Conservation (phyloP, 2,329 filamentous ascomycete species). For the Plenodomus biglobosus region DNA sequence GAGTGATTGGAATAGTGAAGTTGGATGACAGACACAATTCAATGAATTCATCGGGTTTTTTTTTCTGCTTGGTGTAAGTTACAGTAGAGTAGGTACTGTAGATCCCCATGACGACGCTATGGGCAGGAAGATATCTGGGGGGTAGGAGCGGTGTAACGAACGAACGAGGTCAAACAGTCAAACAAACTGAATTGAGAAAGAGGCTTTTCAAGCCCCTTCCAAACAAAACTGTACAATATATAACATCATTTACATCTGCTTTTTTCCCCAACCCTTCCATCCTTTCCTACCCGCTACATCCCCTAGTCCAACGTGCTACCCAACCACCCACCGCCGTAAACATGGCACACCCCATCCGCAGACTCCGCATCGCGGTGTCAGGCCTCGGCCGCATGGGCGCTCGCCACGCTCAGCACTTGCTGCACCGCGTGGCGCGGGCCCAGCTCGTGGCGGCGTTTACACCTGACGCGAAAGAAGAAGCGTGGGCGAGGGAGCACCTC, state of each 20-base stretch:
- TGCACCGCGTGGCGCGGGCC: constrained; percentile 50
- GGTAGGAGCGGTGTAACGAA: constrained; percentile 5
- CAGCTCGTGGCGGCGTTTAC: constrained; percentile 53
- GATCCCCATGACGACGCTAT: constrained; percentile 23
- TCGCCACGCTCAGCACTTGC: constrained; percentile 52
- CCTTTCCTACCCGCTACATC: no score
- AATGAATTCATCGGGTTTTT: no score
- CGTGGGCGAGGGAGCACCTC: constrained; percentile 55
- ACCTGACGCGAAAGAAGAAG: constrained; percentile 46
- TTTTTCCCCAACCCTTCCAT: neutral
- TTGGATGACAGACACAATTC: no score
- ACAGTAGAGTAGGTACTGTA: no score
- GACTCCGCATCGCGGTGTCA: constrained; percentile 49
- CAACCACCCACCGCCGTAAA: constrained; percentile 10
- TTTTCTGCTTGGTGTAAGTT: no score
- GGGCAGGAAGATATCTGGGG: constrained; percentile 14
- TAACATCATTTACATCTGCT: neutral
- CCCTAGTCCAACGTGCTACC: no score
- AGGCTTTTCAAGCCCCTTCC: no score
- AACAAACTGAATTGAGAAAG: no score
- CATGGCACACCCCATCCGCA: constrained; percentile 41
- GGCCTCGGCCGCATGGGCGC: constrained; percentile 56
- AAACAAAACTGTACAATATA: no score
- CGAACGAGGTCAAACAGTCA: no score
- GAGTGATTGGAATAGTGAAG: no score